Evolutionary conservation across 2,329 filamentous ascomycete genomes (phyloP), one percentile per base, ranked within the genome.

Genomic region (Aphanoascus verrucosus): DNA sequence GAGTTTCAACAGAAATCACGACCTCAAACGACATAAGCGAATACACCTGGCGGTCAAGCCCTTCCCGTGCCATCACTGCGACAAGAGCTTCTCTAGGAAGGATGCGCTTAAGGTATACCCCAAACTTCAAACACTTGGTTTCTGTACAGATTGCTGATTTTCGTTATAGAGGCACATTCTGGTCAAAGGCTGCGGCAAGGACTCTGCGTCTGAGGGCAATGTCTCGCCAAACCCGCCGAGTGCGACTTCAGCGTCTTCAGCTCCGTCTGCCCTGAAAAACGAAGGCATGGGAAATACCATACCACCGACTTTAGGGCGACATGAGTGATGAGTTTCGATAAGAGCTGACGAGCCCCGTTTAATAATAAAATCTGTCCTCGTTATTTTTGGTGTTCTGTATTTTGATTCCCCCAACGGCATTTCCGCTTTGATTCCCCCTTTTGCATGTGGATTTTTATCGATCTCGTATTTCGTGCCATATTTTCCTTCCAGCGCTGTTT

Each of bases 31-130:
- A 49, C 93, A 98, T 69, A 95, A 95, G 75, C 77, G 89, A 48
- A 97, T 97, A 55, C 93, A 98, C 69, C 72, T 97, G 55, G 87
- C 89, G 0, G 88, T 97, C 40, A 98, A 98, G 75, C 93, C 93
- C 0, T 97, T 91, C 68, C 90, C 90, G 0, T 98, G 93, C 67
- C 81, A 76, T 5, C 85, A 85, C 64, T 98, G 93, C 67, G 89
- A 94, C 57, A 97, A 97, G 79, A 93, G 87, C 66, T 98, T 98
- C 65, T 96, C 90, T 2, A 79, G 93, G 56, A 97, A 97, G 67
- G 93, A 97, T 69, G 93, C 93, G 8, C 75, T 98, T 31, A 97
- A 97, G 86, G 93, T 97, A 74, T 63, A 81, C 43, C 35, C 40
- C 15, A 1, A 6, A 48, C 15, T 52, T 31, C 28, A 42, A n/a